A percentile compares a stretch with the other conserved stretches of the same genome.
phyloP scores from a whole-genome alignment of 1,139 yeast genomes.

The Blastobotrys serpentis region DNA sequence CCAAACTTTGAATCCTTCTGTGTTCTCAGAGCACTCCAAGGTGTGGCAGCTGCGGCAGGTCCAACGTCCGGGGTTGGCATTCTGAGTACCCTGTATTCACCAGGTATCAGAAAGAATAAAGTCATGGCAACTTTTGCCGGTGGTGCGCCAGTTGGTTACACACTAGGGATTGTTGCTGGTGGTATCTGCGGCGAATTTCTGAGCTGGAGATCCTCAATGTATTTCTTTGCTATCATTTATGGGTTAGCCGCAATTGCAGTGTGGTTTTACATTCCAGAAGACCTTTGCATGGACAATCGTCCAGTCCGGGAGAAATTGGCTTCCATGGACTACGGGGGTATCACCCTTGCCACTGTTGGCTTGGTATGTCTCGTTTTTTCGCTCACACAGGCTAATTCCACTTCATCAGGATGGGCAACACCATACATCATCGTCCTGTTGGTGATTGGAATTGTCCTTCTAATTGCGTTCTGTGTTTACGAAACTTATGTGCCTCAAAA shows the following conservation, averaged over 20 bases:
- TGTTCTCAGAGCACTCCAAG: slow-evolving; percentile 45
- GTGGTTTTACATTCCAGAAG: slow-evolving; percentile 38
- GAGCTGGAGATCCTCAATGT: slow-evolving; percentile 45
- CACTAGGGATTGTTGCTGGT: slow-evolving; percentile 43
- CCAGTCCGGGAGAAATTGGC: slow-evolving; percentile 27
- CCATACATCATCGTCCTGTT: slow-evolving; percentile 38
- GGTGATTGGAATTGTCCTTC: slow-evolving; percentile 34
- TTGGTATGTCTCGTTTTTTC: slow-evolving; percentile 41
- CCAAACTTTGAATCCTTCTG: slow-evolving; percentile 39
- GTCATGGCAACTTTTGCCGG: slow-evolving; percentile 46
- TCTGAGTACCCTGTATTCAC: slow-evolving; percentile 42
- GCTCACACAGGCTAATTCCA: slow-evolving; percentile 36
- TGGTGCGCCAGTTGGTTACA: slow-evolving; percentile 50
- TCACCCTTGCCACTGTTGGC: slow-evolving; percentile 36
- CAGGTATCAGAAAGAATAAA: slow-evolving; percentile 42
- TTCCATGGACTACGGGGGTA: slow-evolving; percentile 42
- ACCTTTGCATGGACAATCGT: slow-evolving; percentile 19
- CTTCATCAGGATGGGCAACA: slow-evolving; percentile 31
- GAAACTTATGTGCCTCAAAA: slow-evolving; percentile 37
- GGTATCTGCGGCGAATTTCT: slow-evolving; percentile 44
- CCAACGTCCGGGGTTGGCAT: slow-evolving; percentile 49
- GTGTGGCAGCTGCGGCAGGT: slow-evolving; percentile 43
- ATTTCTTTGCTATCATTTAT: slow-evolving; percentile 42
- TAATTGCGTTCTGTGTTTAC: slow-evolving; percentile 34
- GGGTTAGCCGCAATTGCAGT: slow-evolving; percentile 34